A percentile compares a stretch with the other conserved stretches of the same genome.
Evolutionary conservation across 495 filamentous ascomycete species (phyloP).

Genomic region (Daldinia caldariorum): DNA sequence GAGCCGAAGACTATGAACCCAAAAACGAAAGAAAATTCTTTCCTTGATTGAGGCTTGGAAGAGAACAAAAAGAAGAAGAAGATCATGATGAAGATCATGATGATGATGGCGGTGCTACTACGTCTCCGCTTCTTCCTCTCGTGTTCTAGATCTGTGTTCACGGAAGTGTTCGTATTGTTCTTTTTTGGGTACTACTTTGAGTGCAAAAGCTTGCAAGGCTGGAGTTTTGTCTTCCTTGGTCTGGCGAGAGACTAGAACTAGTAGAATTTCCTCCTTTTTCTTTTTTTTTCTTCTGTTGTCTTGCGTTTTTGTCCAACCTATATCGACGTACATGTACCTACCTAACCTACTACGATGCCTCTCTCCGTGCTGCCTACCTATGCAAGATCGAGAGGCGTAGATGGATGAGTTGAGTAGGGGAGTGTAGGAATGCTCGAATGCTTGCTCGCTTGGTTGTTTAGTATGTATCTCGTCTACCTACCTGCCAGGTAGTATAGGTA

Average conservation of each 20-base stretch:
- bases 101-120: no score
- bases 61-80: neutral
- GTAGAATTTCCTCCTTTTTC: no score
- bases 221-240: neutral
- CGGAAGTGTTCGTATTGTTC: neutral
- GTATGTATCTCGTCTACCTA: no score
- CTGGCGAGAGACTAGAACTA: neutral
- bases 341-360: no score
- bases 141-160: slow-evolving; percentile 3
- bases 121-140: neutral
- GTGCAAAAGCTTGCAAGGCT: slow-evolving; percentile 4
- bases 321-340: neutral
- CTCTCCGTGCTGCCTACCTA: neutral
- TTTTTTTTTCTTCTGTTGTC: no score
- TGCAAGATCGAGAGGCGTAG: neutral
- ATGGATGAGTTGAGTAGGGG: no score
- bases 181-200: neutral
- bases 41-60: neutral
- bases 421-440: no score
- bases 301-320: neutral
- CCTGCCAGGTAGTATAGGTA: no score
- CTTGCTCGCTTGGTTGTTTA: no score
- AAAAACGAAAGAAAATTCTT: neutral
- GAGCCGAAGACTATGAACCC: slow-evolving; percentile 23
- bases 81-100: neutral